Conservation (phyloP, 225 moss, liverwort and hornwort genomes). For the Straminergon stramineum region DNA sequence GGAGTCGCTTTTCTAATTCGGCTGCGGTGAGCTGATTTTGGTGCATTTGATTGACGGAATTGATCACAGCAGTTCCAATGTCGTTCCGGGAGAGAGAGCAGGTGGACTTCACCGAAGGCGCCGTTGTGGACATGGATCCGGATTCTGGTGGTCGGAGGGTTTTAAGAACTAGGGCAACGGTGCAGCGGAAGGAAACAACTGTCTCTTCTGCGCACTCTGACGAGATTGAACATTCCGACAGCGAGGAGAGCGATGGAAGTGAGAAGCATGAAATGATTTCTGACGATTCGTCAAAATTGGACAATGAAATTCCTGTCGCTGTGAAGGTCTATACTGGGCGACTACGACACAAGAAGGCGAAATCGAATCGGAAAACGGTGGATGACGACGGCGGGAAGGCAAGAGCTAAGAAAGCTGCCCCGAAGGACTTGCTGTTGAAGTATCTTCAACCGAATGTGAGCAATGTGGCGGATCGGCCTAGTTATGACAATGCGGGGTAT, state of each 20-base stretch:
- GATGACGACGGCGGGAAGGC: constrained; percentile 2
- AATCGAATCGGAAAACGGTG: neutral
- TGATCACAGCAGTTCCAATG: constrained; percentile 15
- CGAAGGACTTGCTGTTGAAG: constrained; percentile 28
- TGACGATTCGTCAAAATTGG: constrained; percentile 42
- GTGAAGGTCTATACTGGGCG: neutral
- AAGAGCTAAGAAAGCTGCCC: constrained; percentile 14
- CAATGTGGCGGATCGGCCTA: constrained; percentile 31
- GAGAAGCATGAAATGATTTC: constrained; percentile 41
- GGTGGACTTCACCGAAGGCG: constrained; percentile 27
- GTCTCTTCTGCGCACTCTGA: neutral
- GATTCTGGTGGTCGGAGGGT: neutral
- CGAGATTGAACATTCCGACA: constrained; percentile 32
- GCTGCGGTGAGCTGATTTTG: neutral
- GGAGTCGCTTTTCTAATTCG: neutral
- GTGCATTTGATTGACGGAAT: neutral
- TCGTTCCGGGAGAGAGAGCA: constrained; percentile 32
- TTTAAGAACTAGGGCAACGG: neutral
- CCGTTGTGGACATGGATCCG: constrained; percentile 10
- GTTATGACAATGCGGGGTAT: constrained; percentile 17
- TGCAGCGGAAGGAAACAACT: neutral
- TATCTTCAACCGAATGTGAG: constrained; percentile 61
- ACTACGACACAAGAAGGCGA: constrained; percentile 2
- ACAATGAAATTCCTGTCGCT: constrained; percentile 29
- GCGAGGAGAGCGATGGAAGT: constrained; percentile 22